Conservation (phyloP, 2,329 filamentous ascomycete species). For the Phialemoniopsis sp. region DNA sequence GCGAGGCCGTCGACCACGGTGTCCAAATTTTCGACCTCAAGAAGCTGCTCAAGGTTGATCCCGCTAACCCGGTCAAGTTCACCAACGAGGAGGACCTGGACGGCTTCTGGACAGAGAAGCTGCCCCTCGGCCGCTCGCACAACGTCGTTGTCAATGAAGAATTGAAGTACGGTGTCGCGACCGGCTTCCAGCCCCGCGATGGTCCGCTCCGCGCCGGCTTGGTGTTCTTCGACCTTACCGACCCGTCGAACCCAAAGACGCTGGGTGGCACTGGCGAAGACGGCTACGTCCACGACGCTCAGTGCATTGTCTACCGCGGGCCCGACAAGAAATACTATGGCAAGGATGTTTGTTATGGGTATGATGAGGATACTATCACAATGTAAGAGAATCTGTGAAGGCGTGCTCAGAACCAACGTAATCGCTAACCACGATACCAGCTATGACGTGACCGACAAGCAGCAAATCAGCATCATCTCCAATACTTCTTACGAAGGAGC, state of each 20-base stretch:
- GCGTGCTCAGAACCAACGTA: constrained; percentile 16
- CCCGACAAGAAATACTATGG: constrained; percentile 42
- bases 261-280: constrained; percentile 51
- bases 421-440: constrained; percentile 13
- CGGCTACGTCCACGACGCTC: constrained; percentile 59
- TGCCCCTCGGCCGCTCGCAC: constrained; percentile 3
- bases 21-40: constrained; percentile 62
- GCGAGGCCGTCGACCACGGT: constrained; percentile 43
- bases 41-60: constrained; percentile 46
- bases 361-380: constrained; percentile 47
- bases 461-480: constrained; percentile 40
- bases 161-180: constrained; percentile 40
- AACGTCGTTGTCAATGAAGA: constrained; percentile 10
- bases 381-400: constrained; percentile 20
- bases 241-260: constrained; percentile 45
- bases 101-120: constrained; percentile 2
- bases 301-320: constrained; percentile 51
- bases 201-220: constrained; percentile 46
- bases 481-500: constrained; percentile 51
- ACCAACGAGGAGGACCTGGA: background rate
- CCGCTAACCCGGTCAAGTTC: constrained; percentile 19
- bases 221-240: constrained; percentile 54
- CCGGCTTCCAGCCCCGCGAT: constrained; percentile 30
- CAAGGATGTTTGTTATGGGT: constrained; percentile 52
- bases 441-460: constrained; percentile 48